Conservation (phyloP, 176 grass and related monocot genomes). For the Oryza brachyantha region DNA sequence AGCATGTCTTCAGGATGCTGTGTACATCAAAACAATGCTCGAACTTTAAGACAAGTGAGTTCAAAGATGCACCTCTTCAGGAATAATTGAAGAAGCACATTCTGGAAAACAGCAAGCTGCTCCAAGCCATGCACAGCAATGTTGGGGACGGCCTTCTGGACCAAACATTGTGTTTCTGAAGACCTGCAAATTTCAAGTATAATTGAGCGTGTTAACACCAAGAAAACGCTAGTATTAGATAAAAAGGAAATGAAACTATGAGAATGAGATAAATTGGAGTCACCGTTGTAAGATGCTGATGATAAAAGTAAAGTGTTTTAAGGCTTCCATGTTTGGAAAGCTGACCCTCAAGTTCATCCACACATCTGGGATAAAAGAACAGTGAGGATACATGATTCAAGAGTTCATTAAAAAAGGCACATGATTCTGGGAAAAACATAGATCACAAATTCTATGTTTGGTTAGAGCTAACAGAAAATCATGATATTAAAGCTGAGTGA, state of each 20-base stretch:
- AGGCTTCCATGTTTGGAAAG: slow-evolving; percentile 92
- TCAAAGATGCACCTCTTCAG: slow-evolving; percentile 74
- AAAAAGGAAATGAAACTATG: slow-evolving; percentile 4
- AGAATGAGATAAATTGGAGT: slow-evolving; percentile 26
- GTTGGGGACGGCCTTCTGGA: slow-evolving; percentile 90
- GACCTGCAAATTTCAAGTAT: slow-evolving; percentile 53
- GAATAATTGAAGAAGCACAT: slow-evolving; percentile 91
- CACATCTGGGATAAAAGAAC: slow-evolving; percentile 59
- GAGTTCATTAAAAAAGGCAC: neutral
- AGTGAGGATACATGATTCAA: slow-evolving; percentile 25
- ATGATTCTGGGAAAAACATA: neutral
- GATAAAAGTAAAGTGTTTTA: slow-evolving; percentile 96
- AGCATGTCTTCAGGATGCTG: neutral
- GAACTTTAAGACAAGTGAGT: slow-evolving; percentile 15
- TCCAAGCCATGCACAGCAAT: slow-evolving; percentile 98
- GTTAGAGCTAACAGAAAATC: neutral
- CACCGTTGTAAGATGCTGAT: slow-evolving; percentile 98
- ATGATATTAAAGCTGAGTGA: neutral
- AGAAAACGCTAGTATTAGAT: slow-evolving; percentile 12
- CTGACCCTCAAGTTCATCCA: slow-evolving; percentile 95
- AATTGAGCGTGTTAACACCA: slow-evolving; percentile 28
- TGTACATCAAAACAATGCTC: slow-evolving; percentile 12
- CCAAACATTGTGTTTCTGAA: slow-evolving; percentile 99
- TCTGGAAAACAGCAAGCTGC: slow-evolving; percentile 96
- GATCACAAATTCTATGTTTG: neutral